phyloP scores from a whole-genome alignment of 495 filamentous ascomycete genomes.

The Astrothelium subdiscretum region DNA sequence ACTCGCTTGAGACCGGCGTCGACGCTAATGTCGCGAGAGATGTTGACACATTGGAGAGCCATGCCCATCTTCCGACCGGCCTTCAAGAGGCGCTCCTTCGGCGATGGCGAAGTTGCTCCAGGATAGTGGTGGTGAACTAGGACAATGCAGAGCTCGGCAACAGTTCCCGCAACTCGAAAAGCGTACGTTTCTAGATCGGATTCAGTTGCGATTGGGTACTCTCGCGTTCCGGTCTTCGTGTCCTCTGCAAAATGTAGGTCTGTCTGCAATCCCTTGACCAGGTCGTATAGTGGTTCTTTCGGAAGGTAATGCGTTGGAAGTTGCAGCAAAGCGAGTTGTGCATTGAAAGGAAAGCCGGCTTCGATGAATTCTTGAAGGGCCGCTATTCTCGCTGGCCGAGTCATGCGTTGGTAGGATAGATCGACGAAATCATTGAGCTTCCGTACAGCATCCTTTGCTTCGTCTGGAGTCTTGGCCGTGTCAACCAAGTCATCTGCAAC shows the following conservation, averaged over 20 bases:
- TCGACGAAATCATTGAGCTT: conserved; percentile 42
- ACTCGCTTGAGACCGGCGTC: conserved; percentile 50
- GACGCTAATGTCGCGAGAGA: conserved; percentile 53
- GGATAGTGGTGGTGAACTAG: conserved; percentile 45
- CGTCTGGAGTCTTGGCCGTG: conserved; percentile 33
- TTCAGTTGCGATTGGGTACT: conserved; percentile 45
- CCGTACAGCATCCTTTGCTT: conserved; percentile 39
- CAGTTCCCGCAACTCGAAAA: conserved; percentile 52
- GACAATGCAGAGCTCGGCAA: conserved; percentile 51
- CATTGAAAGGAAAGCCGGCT: conserved; percentile 35
- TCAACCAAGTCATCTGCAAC: conserved; percentile 61
- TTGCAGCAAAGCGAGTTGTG: conserved; percentile 37
- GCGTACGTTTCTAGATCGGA: conserved; percentile 46
- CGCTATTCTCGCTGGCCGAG: conserved; percentile 12
- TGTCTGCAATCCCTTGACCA: conserved; percentile 50
- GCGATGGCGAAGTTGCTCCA: conserved; percentile 12
- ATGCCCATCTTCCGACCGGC: conserved; percentile 52
- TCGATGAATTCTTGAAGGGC: conserved; percentile 26
- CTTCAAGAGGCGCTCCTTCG: conserved; percentile 19
- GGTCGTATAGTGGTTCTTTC: conserved; percentile 41
- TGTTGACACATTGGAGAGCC: conserved; percentile 60
- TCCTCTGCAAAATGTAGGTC: conserved; percentile 41
- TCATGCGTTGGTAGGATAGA: conserved; percentile 20
- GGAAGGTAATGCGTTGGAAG: conserved; percentile 44
- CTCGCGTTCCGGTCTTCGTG: neutral